Evolutionary conservation across 2,329 filamentous ascomycete genomes (phyloP), one percentile per base, ranked within the genome.

Genomic region (Cladosporium phlei): DNA sequence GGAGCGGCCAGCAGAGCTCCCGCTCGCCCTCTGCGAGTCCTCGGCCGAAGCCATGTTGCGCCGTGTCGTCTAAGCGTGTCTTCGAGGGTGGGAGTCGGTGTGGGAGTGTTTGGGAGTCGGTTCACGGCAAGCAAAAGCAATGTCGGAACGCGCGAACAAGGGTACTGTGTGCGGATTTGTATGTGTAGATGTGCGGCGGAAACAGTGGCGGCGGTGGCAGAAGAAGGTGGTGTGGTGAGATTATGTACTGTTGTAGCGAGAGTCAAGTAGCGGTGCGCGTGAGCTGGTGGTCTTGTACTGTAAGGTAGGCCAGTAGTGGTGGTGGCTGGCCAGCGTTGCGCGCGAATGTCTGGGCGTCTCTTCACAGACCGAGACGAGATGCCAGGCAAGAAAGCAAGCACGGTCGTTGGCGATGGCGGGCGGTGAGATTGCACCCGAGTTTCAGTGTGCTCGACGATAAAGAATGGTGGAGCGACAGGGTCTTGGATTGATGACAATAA

Each of bases 11-110:
- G 44, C 53, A 10, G 59, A 60, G 39, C 59, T 58, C 47, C 50
- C 59, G 25, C 55, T 59, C 49, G 52, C 56, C 51, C 59, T 49
- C 52, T 56, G 51, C 29, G 42, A 43, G 37, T 55, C 52, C 20
- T 52, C 46, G 17, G 47, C 28, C 17, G 50, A 43, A 21, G 47
- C 49, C 49, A 49, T 49, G 11, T 39, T 42, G 46, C 22, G 45
- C 37, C 16, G 14, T 29, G 25, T 21, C 6, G 30, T 45, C 4
- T 17, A 21, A 12, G 14, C 24, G 30, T 37, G 29, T 24, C 24
- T 11, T 39, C 37, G 16, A 32, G 32, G n/a, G 16, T 2, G 9
- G 12, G n/a, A 5, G 20, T 10, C 27, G 4, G 20, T 38, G 8
- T n/a, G n/a, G n/a, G n/a, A n/a, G n/a, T n/a, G n/a, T n/a, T n/a